Conservation (phyloP, 495 filamentous ascomycete genomes). For the Penicillium antarcticum region DNA sequence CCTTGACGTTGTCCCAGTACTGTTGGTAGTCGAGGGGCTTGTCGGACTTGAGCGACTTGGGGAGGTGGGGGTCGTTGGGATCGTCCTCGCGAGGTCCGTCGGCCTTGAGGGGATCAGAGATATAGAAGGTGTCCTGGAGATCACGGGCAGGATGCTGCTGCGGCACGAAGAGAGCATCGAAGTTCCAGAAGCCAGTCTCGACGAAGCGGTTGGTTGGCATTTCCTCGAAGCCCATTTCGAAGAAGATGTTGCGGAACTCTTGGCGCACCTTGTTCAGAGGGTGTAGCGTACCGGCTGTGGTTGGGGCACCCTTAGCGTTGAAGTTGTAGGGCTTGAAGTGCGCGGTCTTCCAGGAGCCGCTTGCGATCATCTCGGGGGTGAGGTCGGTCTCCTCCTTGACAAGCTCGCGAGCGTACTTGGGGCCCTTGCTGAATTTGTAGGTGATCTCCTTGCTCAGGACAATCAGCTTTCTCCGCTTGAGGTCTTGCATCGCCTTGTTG, state of each 20-base stretch:
- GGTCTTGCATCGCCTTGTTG: conserved; percentile 67
- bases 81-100: conserved; percentile 75
- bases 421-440: conserved; percentile 78
- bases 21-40: conserved; percentile 66
- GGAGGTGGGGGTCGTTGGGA: conserved; percentile 35
- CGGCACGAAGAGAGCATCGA: conserved; percentile 93
- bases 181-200: conserved; percentile 98
- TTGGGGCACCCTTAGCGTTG: conserved; percentile 78
- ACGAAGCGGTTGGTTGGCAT: conserved; percentile 64
- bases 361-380: conserved; percentile 86
- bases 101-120: conserved; percentile 78
- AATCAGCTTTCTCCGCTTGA: conserved; percentile 87
- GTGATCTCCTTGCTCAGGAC: conserved; percentile 76
- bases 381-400: conserved; percentile 93
- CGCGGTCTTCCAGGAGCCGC: conserved; percentile 64
- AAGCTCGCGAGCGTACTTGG: conserved; percentile 81
- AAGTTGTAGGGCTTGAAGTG: conserved; percentile 98
- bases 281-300: conserved; percentile 82
- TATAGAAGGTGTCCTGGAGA: conserved; percentile 97
- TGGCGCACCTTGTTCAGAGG: conserved; percentile 91
- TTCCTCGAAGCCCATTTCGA: conserved; percentile 64
- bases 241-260: conserved; percentile 96
- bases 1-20: conserved; percentile 82
- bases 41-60: conserved; percentile 36
- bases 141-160: conserved; percentile 97